Conservation (phyloP, 768 basidiomycete species). For the Suillus bovinus region DNA sequence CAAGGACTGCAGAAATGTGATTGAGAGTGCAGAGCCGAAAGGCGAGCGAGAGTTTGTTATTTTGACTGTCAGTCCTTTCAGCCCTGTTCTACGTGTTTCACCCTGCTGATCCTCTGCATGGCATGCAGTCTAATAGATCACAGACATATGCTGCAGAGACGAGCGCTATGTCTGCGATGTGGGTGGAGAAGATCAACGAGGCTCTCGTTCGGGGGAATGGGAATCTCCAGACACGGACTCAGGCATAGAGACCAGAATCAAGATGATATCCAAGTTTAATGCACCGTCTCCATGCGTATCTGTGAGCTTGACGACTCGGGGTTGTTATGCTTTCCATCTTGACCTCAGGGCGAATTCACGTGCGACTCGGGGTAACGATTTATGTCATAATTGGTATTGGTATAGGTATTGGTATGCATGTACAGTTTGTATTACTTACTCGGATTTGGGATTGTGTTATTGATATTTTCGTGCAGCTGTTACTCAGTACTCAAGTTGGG, state of each 20-base stretch:
- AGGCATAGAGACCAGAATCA: background rate
- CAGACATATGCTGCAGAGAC: constrained; percentile 43
- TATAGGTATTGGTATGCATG: background rate
- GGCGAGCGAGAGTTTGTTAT: constrained; percentile 61
- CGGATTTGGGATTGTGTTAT: background rate
- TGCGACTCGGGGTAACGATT: background rate
- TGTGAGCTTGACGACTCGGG: background rate
- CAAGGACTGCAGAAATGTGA: constrained; percentile 45
- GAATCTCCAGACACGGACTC: constrained; percentile 1
- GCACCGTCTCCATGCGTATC: background rate
- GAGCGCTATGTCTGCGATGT: constrained; percentile 32
- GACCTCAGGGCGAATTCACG: background rate
- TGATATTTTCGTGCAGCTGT: background rate
- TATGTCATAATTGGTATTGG: background rate
- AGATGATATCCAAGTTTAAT: background rate
- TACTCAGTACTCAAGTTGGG: too few relatives aligned
- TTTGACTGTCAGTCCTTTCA: constrained; percentile 48
- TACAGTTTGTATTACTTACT: background rate
- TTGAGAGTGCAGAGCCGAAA: constrained; percentile 51
- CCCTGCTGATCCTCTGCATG: background rate
- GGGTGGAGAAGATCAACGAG: constrained; percentile 43
- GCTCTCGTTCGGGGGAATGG: constrained; percentile 17
- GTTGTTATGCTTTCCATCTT: background rate
- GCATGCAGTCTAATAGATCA: constrained; percentile 45
- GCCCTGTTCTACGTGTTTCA: background rate